phyloP scores from a whole-genome alignment of 2,329 filamentous ascomycete genomes.

The Nannizzia gypsea region DNA sequence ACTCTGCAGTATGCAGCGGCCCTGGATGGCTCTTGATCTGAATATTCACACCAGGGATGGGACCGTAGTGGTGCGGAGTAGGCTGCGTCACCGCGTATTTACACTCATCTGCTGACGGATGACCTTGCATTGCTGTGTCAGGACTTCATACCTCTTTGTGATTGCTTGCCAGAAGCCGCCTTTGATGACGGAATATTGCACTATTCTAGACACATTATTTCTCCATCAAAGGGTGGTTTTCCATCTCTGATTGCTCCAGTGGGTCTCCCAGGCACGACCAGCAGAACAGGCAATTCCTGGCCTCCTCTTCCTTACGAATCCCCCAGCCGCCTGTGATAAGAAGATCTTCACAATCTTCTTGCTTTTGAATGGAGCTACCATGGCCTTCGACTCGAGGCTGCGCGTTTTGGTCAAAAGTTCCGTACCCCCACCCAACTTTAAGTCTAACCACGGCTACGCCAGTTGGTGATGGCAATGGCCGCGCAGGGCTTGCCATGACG shows the following conservation, averaged over 20 bases:
- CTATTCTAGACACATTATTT: background rate
- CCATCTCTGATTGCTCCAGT: background rate
- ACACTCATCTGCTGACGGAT: background rate
- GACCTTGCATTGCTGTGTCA: background rate
- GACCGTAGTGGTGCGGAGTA: background rate
- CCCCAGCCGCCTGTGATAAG: background rate
- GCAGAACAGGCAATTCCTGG: background rate
- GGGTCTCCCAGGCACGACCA: background rate
- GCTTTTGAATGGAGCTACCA: background rate
- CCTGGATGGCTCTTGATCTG: background rate
- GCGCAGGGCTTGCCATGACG: background rate
- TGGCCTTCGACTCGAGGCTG: background rate
- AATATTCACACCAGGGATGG: background rate
- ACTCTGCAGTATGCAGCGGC: background rate
- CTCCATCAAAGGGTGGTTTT: background rate
- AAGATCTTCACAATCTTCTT: background rate
- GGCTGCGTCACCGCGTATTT: background rate
- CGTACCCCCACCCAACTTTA: background rate
- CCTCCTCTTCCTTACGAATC: background rate
- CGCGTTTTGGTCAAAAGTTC: constrained; percentile 1
- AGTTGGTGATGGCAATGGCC: background rate
- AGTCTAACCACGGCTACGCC: background rate
- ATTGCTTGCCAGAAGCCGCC: background rate
- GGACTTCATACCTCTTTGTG: background rate
- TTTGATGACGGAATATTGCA: background rate